A percentile compares a stretch with the other conserved stretches of the same genome.
Evolutionary conservation across 805 yeast genomes (phyloP).

Genomic region (Nakazawaea anatomiae): DNA sequence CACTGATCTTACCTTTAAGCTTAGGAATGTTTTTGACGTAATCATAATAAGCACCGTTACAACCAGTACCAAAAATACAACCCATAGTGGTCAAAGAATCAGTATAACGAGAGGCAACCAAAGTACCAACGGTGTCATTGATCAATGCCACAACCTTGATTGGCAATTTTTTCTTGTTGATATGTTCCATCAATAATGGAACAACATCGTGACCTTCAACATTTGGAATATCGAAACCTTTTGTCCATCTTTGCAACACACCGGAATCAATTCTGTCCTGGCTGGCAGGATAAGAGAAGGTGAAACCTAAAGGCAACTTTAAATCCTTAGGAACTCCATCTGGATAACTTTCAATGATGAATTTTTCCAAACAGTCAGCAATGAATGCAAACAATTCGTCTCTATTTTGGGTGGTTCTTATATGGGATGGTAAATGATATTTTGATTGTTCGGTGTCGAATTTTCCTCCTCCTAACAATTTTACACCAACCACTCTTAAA

Average conservation of each 20-base stretch:
- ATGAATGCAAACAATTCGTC: slow-evolving; percentile 86
- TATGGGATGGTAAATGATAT: slow-evolving; percentile 68
- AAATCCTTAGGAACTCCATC: slow-evolving; percentile 49
- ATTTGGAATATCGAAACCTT: slow-evolving; percentile 92
- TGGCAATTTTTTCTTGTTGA: slow-evolving; percentile 64
- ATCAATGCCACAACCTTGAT: slow-evolving; percentile 89
- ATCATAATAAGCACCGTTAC: slow-evolving; percentile 96
- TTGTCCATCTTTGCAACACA: slow-evolving; percentile 94
- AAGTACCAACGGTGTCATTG: slow-evolving; percentile 96
- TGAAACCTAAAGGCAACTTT: slow-evolving; percentile 84
- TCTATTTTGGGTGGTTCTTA: slow-evolving; percentile 70
- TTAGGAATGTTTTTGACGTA: slow-evolving; percentile 71
- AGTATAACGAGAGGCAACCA: slow-evolving; percentile 93
- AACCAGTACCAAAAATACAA: slow-evolving; percentile 96
- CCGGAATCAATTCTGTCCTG: slow-evolving; percentile 84
- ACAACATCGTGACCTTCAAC: slow-evolving; percentile 96
- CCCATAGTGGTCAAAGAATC: slow-evolving; percentile 94
- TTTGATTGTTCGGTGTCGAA: slow-evolving; percentile 88
- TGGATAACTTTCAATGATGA: slow-evolving; percentile 64
- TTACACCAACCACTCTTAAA: slow-evolving; percentile 48
- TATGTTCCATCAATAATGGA: slow-evolving; percentile 78
- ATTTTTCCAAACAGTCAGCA: slow-evolving; percentile 75
- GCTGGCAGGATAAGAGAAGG: slow-evolving; percentile 89
- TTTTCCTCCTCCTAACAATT: slow-evolving; percentile 65
- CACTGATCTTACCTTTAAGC: slow-evolving; percentile 64